Evolutionary conservation across 768 basidiomycete genomes (phyloP), one percentile per base, ranked within the genome.

Genomic region (Rhizopogon roseolus): DNA sequence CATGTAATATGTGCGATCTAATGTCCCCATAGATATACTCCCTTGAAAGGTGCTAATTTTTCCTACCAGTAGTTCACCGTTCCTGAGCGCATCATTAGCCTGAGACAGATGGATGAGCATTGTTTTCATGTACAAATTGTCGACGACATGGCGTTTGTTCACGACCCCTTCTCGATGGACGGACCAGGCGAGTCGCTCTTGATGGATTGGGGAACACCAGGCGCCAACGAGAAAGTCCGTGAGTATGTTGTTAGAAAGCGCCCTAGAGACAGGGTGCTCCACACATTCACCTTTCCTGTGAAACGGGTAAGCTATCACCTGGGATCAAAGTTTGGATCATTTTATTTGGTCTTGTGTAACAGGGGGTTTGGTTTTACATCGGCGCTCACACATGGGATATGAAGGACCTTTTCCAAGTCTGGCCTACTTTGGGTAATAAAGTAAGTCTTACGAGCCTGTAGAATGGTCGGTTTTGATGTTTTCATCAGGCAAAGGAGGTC

Each of bases 81-180:
- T 22, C 46, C 38, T 50, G 36, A 41, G 53, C 42, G 57, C 19
- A 19, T 42, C 25, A 39, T 42, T 45, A 78, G 75, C 50, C 70
- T 74, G 49, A 58, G 64, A 36, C 63, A 63, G n/a, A 66, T 67
- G 56, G 57, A 66, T 16, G 73, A 75, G 17, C 64, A 77, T n/a
- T 68, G 75, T 55, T 67, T 81, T 54, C 73, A 76, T 5, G 50
- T 83, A 13, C 71, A 75, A 48, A 73, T 76, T 10, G 54, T 67
- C 7, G 52, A 50, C 2, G 56, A 73, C 8, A 62, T 77, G 57
- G 80, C 76, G 0, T 85, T 84, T 55, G 39, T 84, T 8, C 75
- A 80, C 46, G 78, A 82, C 54, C 85, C 85, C 0, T 68, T 84
- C 32, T 69, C 81, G 25, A 69, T 84, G 39, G 84, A 86, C 49